Conservation (phyloP, 2,329 filamentous ascomycete species). For the Chaetothyriales sp. region DNA sequence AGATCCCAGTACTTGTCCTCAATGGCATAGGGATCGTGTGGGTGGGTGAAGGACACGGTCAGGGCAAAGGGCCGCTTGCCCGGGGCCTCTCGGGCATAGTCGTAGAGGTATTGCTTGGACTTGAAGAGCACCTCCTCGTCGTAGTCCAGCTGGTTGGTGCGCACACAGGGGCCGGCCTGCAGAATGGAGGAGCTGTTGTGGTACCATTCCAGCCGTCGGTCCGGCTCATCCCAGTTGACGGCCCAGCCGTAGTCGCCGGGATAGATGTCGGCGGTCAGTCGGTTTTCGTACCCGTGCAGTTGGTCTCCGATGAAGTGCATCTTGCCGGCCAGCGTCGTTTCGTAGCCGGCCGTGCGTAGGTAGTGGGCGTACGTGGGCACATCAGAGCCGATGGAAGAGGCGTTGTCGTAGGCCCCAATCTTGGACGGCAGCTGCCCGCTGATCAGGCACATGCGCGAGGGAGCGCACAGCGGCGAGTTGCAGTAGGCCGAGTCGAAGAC, state of each 20-base stretch:
- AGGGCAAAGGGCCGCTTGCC: constrained; percentile 68
- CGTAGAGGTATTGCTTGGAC: constrained; percentile 77
- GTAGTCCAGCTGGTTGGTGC: constrained; percentile 90
- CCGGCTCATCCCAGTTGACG: constrained; percentile 88
- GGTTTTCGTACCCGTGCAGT: constrained; percentile 82
- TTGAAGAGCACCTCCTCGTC: constrained; percentile 94
- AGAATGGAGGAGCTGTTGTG: constrained; percentile 90
- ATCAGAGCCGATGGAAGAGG: constrained; percentile 67
- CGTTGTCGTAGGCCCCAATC: constrained; percentile 87
- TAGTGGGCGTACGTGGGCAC: constrained; percentile 89
- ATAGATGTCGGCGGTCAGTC: constrained; percentile 90
- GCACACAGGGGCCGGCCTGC: constrained; percentile 74
- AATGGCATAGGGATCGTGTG: constrained; percentile 90
- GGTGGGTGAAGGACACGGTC: constrained; percentile 87
- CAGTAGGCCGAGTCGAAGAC: constrained; percentile 93
- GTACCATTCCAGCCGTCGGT: constrained; percentile 71
- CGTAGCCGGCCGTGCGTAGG: constrained; percentile 68
- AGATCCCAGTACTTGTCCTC: constrained; percentile 86
- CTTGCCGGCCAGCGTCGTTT: constrained; percentile 83
- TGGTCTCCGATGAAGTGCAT: constrained; percentile 97
- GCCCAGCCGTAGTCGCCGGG: constrained; percentile 89
- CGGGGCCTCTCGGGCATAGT: constrained; percentile 65
- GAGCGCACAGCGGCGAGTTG: constrained; percentile 82
- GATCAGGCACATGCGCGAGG: constrained; percentile 88
- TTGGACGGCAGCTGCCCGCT: constrained; percentile 81